Conservation (phyloP, 2,329 filamentous ascomycete species). For the Fusarium tricinctum region DNA sequence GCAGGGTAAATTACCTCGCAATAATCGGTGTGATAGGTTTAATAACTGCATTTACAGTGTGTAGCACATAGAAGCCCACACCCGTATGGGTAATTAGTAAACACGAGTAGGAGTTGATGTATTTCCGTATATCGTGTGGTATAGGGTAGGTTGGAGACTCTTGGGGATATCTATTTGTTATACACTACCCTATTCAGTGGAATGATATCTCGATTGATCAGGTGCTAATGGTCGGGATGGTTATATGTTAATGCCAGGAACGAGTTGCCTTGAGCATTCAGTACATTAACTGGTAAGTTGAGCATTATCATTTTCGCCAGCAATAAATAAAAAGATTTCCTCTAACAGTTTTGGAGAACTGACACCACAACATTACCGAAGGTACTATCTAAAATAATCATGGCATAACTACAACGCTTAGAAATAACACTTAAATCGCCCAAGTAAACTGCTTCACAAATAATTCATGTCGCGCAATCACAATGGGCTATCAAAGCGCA, state of each 20-base stretch:
- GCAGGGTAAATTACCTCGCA: neutral
- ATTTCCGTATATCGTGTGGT: neutral
- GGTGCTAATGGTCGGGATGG: too few relatives aligned
- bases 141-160: neutral
- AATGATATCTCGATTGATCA: too few relatives aligned
- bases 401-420: neutral
- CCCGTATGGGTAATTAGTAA: neutral
- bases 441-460: neutral
- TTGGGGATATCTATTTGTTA: neutral
- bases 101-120: too few relatives aligned
- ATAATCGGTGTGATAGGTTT: neutral
- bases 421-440: neutral
- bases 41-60: neutral
- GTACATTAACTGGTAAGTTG: too few relatives aligned
- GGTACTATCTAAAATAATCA: neutral
- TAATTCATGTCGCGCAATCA: neutral
- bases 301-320: too few relatives aligned
- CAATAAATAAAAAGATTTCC: too few relatives aligned
- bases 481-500: constrained; percentile 40
- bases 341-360: too few relatives aligned
- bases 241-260: too few relatives aligned
- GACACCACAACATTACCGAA: neutral
- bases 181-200: neutral
- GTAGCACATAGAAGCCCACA: neutral
- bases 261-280: too few relatives aligned